Evolutionary conservation across 805 yeast species (phyloP).

Genomic region (Wickerhamiella kurtzmanii): DNA sequence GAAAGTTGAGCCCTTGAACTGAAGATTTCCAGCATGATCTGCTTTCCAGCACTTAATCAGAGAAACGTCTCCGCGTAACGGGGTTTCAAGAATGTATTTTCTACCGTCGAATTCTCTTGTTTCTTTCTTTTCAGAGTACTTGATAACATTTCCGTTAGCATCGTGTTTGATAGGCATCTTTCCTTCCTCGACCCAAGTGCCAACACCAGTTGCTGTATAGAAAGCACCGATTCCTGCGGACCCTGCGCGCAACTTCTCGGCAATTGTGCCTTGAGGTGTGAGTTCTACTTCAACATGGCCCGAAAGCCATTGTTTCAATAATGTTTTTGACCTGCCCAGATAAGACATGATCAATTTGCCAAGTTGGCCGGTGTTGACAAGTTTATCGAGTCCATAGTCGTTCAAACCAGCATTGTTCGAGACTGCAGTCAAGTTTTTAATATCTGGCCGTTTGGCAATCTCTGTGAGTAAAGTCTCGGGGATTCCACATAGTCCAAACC

Average conservation of each 20-base stretch:
- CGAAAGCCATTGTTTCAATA: constrained; percentile 30
- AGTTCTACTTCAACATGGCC: constrained; percentile 36
- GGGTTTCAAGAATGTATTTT: constrained; percentile 32
- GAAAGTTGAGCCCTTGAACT: constrained; percentile 35
- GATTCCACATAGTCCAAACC: constrained; percentile 37
- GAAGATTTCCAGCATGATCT: constrained; percentile 36
- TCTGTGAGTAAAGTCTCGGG: constrained; percentile 35
- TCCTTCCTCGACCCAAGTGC: constrained; percentile 39
- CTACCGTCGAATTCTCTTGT: constrained; percentile 32
- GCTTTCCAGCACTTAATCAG: constrained; percentile 36
- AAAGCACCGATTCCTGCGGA: constrained; percentile 39
- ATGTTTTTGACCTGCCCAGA: constrained; percentile 32
- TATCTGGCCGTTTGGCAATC: constrained; percentile 24
- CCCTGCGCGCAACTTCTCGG: constrained; percentile 37
- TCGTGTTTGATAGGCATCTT: constrained; percentile 33
- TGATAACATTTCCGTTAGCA: constrained; percentile 27
- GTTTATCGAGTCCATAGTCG: constrained; percentile 31
- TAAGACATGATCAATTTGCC: constrained; percentile 34
- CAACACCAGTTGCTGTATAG: constrained; percentile 38
- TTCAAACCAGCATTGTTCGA: constrained; percentile 40
- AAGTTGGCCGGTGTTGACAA: constrained; percentile 33
- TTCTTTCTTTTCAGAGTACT: constrained; percentile 31
- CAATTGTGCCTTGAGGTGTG: constrained; percentile 41
- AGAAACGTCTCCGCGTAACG: constrained; percentile 37
- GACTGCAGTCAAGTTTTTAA: constrained; percentile 31